A percentile compares a stretch with the other conserved stretches of the same genome.
Conservation (phyloP, 164 flowering plant species). For the Nymphaea colorata region DNA sequence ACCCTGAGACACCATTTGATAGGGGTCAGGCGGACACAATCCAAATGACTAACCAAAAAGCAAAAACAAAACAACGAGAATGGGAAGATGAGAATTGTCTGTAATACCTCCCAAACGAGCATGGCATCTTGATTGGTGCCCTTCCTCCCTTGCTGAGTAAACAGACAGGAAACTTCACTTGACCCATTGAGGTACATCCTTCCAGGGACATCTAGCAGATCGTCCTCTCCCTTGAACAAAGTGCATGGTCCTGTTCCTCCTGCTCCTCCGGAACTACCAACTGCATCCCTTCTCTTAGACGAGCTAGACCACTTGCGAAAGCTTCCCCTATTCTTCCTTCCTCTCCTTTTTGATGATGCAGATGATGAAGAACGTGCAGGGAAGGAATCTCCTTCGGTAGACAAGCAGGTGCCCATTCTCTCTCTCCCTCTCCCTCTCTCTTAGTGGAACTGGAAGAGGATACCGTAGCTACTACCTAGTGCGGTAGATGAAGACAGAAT, state of each 20-base stretch:
- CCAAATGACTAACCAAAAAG: background rate
- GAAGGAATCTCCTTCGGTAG: background rate
- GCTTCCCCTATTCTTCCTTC: background rate
- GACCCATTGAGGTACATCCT: slow-evolving; percentile 6
- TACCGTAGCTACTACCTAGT: no score
- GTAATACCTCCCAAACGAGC: slow-evolving; percentile 8
- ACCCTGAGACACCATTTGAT: background rate
- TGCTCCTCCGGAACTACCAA: background rate
- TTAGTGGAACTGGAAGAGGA: background rate
- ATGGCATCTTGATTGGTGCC: slow-evolving; percentile 9
- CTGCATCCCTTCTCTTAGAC: background rate
- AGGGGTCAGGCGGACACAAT: background rate
- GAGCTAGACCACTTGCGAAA: background rate
- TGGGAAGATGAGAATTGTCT: background rate
- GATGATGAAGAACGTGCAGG: background rate
- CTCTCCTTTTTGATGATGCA: background rate
- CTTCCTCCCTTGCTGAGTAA: slow-evolving; percentile 9
- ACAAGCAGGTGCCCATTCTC: background rate
- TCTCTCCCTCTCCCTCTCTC: slow-evolving; percentile 2
- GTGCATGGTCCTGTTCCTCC: background rate
- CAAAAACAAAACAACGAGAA: background rate
- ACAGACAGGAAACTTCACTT: background rate
- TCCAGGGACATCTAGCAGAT: slow-evolving; percentile 1
- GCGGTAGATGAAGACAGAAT: background rate
- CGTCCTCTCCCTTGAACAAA: background rate